A percentile compares a stretch with the other conserved stretches of the same genome.
Conservation (phyloP, 1,139 yeast genomes). For the Zygosaccharomyces pseudobailii region DNA sequence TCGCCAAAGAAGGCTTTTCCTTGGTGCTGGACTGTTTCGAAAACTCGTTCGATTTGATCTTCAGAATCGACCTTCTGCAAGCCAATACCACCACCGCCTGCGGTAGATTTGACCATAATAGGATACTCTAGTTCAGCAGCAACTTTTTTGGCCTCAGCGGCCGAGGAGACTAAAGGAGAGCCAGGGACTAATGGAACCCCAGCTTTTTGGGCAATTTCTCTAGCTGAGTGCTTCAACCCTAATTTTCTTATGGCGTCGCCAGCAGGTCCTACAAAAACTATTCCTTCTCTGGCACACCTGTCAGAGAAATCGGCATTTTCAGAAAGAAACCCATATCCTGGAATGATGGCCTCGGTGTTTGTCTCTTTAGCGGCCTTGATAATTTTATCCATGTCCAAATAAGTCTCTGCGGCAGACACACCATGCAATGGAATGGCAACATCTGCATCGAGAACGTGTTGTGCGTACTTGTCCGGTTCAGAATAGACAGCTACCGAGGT, state of each 20-base stretch:
- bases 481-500: slow-evolving; percentile 84
- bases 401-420: slow-evolving; percentile 81
- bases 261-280: slow-evolving; percentile 91
- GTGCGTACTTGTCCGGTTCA: slow-evolving; percentile 82
- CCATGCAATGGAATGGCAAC: slow-evolving; percentile 76
- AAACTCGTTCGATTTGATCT: slow-evolving; percentile 74
- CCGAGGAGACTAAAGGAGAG: slow-evolving; percentile 66
- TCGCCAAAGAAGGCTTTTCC: slow-evolving; percentile 92
- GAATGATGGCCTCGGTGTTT: slow-evolving; percentile 87
- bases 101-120: slow-evolving; percentile 93
- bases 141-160: slow-evolving; percentile 67
- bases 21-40: slow-evolving; percentile 87
- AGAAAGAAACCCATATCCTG: slow-evolving; percentile 94
- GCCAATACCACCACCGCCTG: slow-evolving; percentile 99
- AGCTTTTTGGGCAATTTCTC: slow-evolving; percentile 84
- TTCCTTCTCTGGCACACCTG: slow-evolving; percentile 73
- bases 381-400: slow-evolving; percentile 78
- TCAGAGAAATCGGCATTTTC: slow-evolving; percentile 97
- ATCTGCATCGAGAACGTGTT: slow-evolving; percentile 81
- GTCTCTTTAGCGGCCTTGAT: slow-evolving; percentile 77
- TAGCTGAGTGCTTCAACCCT: slow-evolving; percentile 93
- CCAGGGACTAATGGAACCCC: slow-evolving; percentile 96
- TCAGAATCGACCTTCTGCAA: slow-evolving; percentile 84
- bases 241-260: slow-evolving; percentile 87
- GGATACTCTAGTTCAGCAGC: slow-evolving; percentile 86